Conservation (phyloP, 2,329 filamentous ascomycete genomes). For the Clathrospora elynae region DNA sequence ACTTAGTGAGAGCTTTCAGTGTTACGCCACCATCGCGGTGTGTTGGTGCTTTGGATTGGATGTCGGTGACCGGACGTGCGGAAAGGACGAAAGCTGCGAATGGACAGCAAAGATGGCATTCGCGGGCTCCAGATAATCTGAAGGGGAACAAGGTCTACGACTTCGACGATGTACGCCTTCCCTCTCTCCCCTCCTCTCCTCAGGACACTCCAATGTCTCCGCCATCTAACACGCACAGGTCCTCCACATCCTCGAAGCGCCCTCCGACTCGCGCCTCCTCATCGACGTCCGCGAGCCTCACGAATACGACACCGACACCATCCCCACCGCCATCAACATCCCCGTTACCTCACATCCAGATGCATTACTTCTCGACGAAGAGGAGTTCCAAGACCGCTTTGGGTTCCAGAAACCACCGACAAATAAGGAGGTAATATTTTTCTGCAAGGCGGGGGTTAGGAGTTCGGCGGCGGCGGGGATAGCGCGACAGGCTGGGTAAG, state of each 20-base stretch:
- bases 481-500: slow-evolving; percentile 77
- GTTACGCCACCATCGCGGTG: slow-evolving; percentile 6
- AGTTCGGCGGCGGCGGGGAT: slow-evolving; percentile 76
- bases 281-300: slow-evolving; percentile 72
- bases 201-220: not conserved
- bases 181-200: not conserved
- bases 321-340: slow-evolving; percentile 82
- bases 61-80: not conserved
- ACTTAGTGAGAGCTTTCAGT: slow-evolving; percentile 12
- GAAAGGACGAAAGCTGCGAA: not conserved
- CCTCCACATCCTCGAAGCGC: slow-evolving; percentile 40
- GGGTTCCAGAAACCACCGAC: slow-evolving; percentile 61
- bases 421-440: slow-evolving; percentile 65
- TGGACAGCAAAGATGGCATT: slow-evolving; percentile 44
- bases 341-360: slow-evolving; percentile 79
- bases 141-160: slow-evolving; percentile 46
- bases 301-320: slow-evolving; percentile 68
- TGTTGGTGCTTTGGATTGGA: not conserved
- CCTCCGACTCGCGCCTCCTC: slow-evolving; percentile 39
- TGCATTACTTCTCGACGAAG: slow-evolving; percentile 72
- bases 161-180: slow-evolving; percentile 45
- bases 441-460: slow-evolving; percentile 90
- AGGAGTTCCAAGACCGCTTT: slow-evolving; percentile 83
- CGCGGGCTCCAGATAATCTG: slow-evolving; percentile 30
- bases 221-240: slow-evolving; percentile 27